Base-by-base conservation (phyloP, 2,329 filamentous ascomycete species). In the Fusarium devonianum region DNA sequence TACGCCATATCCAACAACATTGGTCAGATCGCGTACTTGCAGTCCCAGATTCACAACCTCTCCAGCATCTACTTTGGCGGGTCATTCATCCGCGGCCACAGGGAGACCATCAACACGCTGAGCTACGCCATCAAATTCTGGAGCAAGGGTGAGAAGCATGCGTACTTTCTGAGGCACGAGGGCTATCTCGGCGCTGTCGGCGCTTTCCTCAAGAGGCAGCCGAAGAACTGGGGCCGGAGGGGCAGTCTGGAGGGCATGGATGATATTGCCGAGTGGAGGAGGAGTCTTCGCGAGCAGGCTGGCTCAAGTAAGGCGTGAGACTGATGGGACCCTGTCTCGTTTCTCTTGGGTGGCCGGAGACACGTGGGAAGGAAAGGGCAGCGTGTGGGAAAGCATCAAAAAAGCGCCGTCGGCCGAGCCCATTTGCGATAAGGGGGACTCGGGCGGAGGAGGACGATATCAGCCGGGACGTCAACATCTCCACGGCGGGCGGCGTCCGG, bases 1-100 rank as follows among this genome's bases (percentile, higher is more conserved):
- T 99, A 96, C 73, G 94, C 94, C 17, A 91, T 97, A 62, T 93
- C 89, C 70, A 97, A 97, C 77, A 97, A 97, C 73, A 97, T 97
- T 58, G 94, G 94, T 12, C 94, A 99, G 75, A 96, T 99, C 64
- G 92, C 94, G 32, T 97, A 94, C 71, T 79, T 99, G n/a, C 94
- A 97, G 69, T 94, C 91, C 5, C 92, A 97, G 70, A 94, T 96
- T 68, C 93, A 99, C 74, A 84, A 88, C 34, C 79, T 97, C 18
- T 88, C 90, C 56, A 86, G 93, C 67, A 97, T 99, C 53, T 99
- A 99, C 76, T 99, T 99, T 72, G 94, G 94, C 16, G 94, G 94
- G 17, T 94, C 89, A 6, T 99, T 97, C 70, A 97, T 99, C 68
- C 87, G 94, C 30, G 94, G 94, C 29, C 94, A 99, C 71, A 86